Evolutionary conservation across 306 rosid genomes (phyloP).

Genomic region (Hylodesmum podocarpum): DNA sequence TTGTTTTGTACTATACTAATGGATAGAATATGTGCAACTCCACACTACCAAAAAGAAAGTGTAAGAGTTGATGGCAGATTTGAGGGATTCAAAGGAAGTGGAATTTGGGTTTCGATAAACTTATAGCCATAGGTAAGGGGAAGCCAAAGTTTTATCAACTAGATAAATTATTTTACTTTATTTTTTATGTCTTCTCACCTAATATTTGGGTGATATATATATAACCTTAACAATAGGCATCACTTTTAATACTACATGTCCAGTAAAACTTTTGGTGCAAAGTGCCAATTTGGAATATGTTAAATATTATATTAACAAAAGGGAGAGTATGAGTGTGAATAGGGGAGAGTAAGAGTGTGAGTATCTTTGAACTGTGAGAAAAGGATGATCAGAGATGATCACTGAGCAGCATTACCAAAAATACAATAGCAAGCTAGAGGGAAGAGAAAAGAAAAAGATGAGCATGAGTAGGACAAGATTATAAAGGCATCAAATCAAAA

Average conservation of each 20-base stretch:
- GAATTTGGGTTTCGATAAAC: neutral
- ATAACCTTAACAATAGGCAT: neutral
- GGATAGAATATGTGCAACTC: neutral
- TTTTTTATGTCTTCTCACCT: neutral
- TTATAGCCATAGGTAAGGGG: neutral
- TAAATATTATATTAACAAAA: neutral
- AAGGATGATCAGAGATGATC: neutral
- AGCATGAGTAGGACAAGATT: conserved; percentile 22
- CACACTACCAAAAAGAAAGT: neutral
- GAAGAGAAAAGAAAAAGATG: conserved; percentile 49
- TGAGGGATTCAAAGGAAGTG: neutral
- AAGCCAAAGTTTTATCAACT: neutral
- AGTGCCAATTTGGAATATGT: neutral
- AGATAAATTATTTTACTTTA: too few species aligned
- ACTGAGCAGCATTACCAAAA: conserved; percentile 36
- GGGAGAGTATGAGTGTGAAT: neutral
- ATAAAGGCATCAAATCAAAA: conserved; percentile 29
- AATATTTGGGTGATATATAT: neutral
- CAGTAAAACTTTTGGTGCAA: neutral
- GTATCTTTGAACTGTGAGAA: neutral
- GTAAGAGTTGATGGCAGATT: neutral
- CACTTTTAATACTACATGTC: neutral
- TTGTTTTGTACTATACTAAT: neutral
- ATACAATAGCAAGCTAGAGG: conserved; percentile 41
- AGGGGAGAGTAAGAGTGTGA: neutral